Conservation (phyloP, 2,329 filamentous ascomycete species). For the Fusarium subglutinans region DNA sequence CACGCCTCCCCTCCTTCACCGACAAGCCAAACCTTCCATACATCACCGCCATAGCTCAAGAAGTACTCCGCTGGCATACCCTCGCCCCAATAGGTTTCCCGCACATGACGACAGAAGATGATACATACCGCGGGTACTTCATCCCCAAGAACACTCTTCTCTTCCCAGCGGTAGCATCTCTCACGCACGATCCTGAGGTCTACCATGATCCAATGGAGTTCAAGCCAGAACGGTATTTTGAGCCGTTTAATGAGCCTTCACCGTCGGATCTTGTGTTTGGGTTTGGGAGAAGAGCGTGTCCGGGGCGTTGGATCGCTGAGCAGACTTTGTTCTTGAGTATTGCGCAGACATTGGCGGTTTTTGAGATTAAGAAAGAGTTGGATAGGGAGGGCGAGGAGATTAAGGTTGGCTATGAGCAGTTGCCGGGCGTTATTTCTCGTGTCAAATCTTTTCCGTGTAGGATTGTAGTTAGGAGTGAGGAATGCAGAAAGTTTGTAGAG, state of each 20-base stretch:
- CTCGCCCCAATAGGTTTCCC: conserved; percentile 48
- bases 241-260: conserved; percentile 40
- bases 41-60: conserved; percentile 44
- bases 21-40: conserved; percentile 58
- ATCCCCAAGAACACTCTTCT: conserved; percentile 44
- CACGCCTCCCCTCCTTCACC: conserved; percentile 53
- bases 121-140: conserved; percentile 28
- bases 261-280: conserved; percentile 45
- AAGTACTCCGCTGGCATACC: conserved; percentile 45
- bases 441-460: conserved; percentile 1
- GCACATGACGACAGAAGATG: conserved; percentile 48
- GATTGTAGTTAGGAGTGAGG: background rate
- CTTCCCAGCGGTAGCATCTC: background rate
- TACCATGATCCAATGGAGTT: conserved; percentile 59
- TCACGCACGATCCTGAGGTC: background rate
- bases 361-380: conserved; percentile 47
- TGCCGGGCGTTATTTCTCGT: conserved; percentile 15
- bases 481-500: background rate
- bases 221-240: conserved; percentile 38
- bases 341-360: conserved; percentile 56
- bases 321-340: conserved; percentile 46
- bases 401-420: conserved; percentile 21
- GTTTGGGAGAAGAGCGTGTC: conserved; percentile 50
- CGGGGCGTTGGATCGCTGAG: conserved; percentile 47
- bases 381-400: conserved; percentile 49